These are phyloP conservation scores for Paracoccidioides lutzii DNA, from an alignment of 2,329 filamentous ascomycete species.

Conservation along the genomic window DNA sequence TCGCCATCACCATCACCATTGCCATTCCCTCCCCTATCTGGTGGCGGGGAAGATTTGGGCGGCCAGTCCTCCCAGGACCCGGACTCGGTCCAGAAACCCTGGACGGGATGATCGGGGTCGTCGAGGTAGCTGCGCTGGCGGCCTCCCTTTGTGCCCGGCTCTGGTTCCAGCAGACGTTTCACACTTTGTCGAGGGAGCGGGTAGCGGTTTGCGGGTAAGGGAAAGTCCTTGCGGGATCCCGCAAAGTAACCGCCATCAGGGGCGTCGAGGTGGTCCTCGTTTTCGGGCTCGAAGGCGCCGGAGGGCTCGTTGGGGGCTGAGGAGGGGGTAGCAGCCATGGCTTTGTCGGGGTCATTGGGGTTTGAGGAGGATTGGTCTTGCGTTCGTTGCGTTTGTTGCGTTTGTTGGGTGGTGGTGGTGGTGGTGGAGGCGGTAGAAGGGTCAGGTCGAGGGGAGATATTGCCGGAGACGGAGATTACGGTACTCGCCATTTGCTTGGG, in stretches of 20 bases:
- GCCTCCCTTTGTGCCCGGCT: conserved; percentile 8
- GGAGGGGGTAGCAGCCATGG: not conserved
- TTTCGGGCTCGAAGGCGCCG: conserved; percentile 6
- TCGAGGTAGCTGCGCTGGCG: conserved; percentile 9
- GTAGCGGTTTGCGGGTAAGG: conserved; percentile 7
- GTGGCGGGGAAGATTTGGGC: conserved; percentile 20
- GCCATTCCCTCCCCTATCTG: not conserved
- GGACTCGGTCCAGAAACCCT: conserved; percentile 4
- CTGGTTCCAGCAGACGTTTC: conserved; percentile 7
- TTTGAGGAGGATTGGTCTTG: not conserved
- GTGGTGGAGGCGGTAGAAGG: not conserved
- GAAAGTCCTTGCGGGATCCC: conserved; percentile 8
- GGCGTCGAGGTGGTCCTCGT: conserved; percentile 3
- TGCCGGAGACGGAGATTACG: conserved; percentile 4
- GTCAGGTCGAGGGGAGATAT: not conserved
- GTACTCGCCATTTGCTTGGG: conserved; percentile 6
- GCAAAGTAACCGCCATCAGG: conserved; percentile 7
- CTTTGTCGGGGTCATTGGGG: not conserved
- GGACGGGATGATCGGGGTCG: conserved; percentile 3
- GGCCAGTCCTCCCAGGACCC: conserved; percentile 5
- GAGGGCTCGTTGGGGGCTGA: not conserved
- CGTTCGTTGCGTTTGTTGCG: not conserved
- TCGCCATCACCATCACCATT: conserved; percentile 22
- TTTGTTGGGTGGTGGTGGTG: not conserved
- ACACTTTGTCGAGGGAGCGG: conserved; percentile 6